Evolutionary conservation across 768 basidiomycete genomes (phyloP), one percentile per base, ranked within the genome.

Genomic region (Lentinula guzmanii): DNA sequence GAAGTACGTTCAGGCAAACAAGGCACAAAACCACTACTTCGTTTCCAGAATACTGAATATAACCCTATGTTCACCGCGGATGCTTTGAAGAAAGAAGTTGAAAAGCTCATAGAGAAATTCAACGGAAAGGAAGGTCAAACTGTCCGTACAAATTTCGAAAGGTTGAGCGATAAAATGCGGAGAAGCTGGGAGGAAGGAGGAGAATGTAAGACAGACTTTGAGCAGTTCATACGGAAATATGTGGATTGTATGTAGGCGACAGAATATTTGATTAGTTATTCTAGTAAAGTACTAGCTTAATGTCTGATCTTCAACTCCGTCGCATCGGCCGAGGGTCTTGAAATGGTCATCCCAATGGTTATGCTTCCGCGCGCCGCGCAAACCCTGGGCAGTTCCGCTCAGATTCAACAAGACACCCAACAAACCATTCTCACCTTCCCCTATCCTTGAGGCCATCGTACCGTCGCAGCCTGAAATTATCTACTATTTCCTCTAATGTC

Each of bases 1-100:
- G 58, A 60, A 28, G 58, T 60, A 18, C 48, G 58, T 11, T 28
- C 46, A 15, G 58, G 58, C 4, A 18, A 60, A 21, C 16, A 60
- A 15, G 58, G 58, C 4, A 48, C 46, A 28, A 28, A 21, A 16
- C 50, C 50, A 16, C 10, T 55, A 18, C 35, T 46, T 4, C 45
- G 58, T n/a, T 60, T 60, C 33, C 34, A 48, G 18, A n/a, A 52
- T 52, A 41, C 18, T 6, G n/a, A 9, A n/a, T 55, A 35, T 24
- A 58, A 0, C 7, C 58, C 58, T 8, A 48, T 34, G 2, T 60
- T 60, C 39, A 60, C 50, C 10, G 34, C 43, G 31, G 41, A 52
- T 9, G 59, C 31, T 1, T 37, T 52, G 8, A 51, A 21, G 6
- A 18, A 24, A 16, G 59, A 60, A 11, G 9, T 60, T 13, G 16